Conservation (phyloP, 2,329 filamentous ascomycete genomes). For the Fusarium sp. region DNA sequence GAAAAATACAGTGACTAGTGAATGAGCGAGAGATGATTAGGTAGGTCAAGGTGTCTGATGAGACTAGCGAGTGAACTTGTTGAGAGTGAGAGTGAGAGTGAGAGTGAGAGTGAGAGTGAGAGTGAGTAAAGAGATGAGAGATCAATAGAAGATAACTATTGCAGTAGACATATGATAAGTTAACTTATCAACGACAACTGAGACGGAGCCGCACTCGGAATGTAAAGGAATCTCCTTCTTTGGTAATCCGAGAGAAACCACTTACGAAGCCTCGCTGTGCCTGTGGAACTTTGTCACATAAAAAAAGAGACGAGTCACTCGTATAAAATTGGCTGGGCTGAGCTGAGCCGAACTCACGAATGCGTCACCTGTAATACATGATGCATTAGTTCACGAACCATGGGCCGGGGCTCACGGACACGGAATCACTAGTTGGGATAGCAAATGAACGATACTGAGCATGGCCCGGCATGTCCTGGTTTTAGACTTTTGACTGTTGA, state of each 20-base stretch:
- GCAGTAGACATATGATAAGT: not conserved
- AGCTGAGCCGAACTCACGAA: not conserved
- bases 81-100: not conserved
- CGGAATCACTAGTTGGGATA: not conserved
- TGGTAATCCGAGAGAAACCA: constrained; percentile 25
- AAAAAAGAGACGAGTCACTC: constrained; percentile 1
- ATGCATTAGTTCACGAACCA: constrained; percentile 12
- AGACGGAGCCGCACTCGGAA: constrained; percentile 29
- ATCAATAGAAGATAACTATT: constrained; percentile 9
- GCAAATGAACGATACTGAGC: constrained; percentile 1
- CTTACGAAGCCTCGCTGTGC: constrained; percentile 22
- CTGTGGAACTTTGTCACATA: constrained; percentile 21
- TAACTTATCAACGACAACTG: not conserved
- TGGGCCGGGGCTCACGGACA: constrained; percentile 21
- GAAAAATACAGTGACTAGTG: constrained; percentile 11
- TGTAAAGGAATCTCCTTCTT: constrained; percentile 19
- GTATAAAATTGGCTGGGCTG: constrained; percentile 3
- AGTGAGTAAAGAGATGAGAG: not conserved
- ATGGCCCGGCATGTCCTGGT: constrained; percentile 1
- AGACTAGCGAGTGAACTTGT: constrained; percentile 16
- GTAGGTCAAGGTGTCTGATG: not conserved
- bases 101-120: not conserved
- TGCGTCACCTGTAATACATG: constrained; percentile 17
- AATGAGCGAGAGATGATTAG: constrained; percentile 29
- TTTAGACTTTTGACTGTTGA: constrained; percentile 4